phyloP scores from a whole-genome alignment of 2,329 filamentous ascomycete genomes.

The Curvularia lunata region DNA sequence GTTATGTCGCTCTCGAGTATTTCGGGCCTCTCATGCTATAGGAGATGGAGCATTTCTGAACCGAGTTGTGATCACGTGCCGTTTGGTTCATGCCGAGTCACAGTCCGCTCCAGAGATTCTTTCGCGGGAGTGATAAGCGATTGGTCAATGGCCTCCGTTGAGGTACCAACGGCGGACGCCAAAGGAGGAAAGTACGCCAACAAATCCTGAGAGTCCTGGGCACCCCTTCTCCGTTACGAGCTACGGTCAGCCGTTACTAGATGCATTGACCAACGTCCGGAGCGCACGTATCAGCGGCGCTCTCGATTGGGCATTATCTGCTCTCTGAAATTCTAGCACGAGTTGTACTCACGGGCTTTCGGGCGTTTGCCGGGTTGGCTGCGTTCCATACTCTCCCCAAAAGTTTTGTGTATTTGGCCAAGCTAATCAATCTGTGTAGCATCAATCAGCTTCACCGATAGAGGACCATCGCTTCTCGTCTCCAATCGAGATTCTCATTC shows the following conservation, averaged over 20 bases:
- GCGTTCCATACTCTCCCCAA: conserved; percentile 30
- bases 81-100: conserved; percentile 43
- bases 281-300: conserved; percentile 24
- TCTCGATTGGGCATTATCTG: conserved; percentile 28
- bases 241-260: conserved; percentile 30
- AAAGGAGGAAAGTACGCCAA: conserved; percentile 28
- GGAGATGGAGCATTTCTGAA: conserved; percentile 47
- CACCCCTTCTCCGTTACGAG: conserved; percentile 24
- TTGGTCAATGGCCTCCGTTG: conserved; percentile 37
- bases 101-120: conserved; percentile 37
- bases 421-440: conserved; percentile 49
- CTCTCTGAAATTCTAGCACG: conserved; percentile 21
- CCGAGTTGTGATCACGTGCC: conserved; percentile 49
- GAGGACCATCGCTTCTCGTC: conserved; percentile 30
- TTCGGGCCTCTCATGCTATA: conserved; percentile 41
- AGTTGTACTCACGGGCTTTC: conserved; percentile 26
- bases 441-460: conserved; percentile 37
- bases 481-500: conserved; percentile 33
- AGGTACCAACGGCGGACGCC: conserved; percentile 29
- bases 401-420: conserved; percentile 30
- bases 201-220: conserved; percentile 26
- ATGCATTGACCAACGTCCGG: conserved; percentile 35
- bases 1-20: conserved; percentile 33
- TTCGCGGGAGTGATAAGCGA: conserved; percentile 34
- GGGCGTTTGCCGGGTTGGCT: conserved; percentile 33